A percentile compares a stretch with the other conserved stretches of the same genome.
Evolutionary conservation across 768 basidiomycete genomes (phyloP).

Genomic region (Dendrothele bispora): DNA sequence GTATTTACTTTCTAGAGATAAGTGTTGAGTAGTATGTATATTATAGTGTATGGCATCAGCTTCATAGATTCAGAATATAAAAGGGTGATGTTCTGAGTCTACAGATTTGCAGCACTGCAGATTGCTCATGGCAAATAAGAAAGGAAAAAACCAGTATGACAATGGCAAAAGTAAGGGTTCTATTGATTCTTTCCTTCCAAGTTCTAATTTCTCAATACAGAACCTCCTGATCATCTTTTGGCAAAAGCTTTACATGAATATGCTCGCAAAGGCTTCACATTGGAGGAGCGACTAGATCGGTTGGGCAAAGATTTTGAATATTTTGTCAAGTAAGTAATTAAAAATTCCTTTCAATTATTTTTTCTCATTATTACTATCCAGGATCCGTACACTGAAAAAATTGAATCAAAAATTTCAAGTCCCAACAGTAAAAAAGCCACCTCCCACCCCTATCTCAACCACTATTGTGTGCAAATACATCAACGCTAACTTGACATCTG

Average conservation of each 20-base stretch:
- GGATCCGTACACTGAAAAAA: conserved; percentile 14
- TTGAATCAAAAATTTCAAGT: neutral
- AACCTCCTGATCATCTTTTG: conserved; percentile 1
- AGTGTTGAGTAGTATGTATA: no score
- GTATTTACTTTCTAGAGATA: no score
- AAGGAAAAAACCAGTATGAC: neutral
- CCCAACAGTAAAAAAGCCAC: neutral
- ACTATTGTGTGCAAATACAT: neutral
- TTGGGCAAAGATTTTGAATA: neutral
- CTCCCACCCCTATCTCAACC: neutral
- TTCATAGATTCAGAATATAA: no score
- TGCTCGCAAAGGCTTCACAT: neutral
- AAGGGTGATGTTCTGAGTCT: no score
- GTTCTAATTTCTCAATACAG: neutral
- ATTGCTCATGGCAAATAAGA: neutral
- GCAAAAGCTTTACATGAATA: neutral
- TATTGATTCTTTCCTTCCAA: neutral
- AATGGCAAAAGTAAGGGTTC: neutral
- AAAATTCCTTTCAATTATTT: neutral
- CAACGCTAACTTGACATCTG: neutral
- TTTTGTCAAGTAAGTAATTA: neutral
- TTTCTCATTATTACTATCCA: conserved; percentile 22
- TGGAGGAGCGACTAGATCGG: neutral
- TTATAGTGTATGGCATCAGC: no score
- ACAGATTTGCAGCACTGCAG: no score